Evolutionary conservation across 129 eudicot species (phyloP), one percentile per base, ranked within the genome.

Genomic region (Chrysanthemum lavandulifolium): DNA sequence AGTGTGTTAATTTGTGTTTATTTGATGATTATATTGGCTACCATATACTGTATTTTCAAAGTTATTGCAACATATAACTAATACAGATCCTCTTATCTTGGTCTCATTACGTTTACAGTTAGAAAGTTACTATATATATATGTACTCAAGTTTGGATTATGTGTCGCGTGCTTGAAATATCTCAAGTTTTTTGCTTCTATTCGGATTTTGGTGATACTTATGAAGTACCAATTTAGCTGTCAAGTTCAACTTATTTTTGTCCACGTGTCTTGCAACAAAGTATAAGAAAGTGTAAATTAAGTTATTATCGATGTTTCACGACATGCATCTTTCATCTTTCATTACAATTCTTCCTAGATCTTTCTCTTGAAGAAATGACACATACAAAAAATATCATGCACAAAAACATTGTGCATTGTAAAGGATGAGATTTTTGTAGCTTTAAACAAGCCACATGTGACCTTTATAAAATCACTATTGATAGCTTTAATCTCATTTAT

Each of bases 381-480:
- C 61, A 84, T 47, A 89, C 96, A 51, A 90, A 83, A 82, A 81
- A 60, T 94, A 88, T 84, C 97, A 88, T 45, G 71, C 99, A 19
- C 21, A 19, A 19, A 19, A 31, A 86, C 97, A 72, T 78, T 94
- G 63, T 94, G 99, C 86, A 84, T 94, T 76, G 83, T 89, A 77
- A 88, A 64, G 99, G 99, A 68, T 94, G 99, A 97, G 97, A 90
- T 64, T 81, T 94, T 73, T 88, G 91, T 76, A 86, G 91, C 68
- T 86, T 88, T 55, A 96, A 94, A 27, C 96, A 77, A 69, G 97
- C 97, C 56, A 53, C 72, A 65, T 97, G 99, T 94, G 81, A 76
- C 88, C 76, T 68, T 63, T 68, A 58, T 33, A 6, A 8, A 15
- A 21, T 60, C 25, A 16, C 11, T 52, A 54, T 73, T 68, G 45